phyloP scores from a whole-genome alignment of 1,284 basidiomycete species.

The Pseudozyma tsukubaensis region DNA sequence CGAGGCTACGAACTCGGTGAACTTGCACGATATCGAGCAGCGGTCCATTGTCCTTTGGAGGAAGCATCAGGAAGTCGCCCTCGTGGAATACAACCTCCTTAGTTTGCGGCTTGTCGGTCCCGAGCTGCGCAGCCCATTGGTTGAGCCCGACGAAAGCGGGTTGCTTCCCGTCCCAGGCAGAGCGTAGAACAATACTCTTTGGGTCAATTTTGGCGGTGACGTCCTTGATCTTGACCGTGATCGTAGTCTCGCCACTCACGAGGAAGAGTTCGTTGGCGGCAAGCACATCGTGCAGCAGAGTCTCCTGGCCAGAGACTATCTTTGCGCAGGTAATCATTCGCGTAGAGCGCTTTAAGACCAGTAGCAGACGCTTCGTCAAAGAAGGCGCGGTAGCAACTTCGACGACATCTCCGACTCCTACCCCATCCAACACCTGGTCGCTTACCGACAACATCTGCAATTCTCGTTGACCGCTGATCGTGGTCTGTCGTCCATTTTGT shows the following conservation, averaged over 20 bases:
- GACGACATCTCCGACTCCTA: conserved; percentile 16
- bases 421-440: too few species aligned
- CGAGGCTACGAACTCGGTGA: conserved; percentile 6
- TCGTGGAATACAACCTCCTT: conserved; percentile 20
- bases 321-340: not conserved
- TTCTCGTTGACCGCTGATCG: not conserved
- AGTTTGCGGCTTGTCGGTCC: too few species aligned
- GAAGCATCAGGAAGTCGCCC: conserved; percentile 34
- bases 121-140: conserved; percentile 5
- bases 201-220: not conserved
- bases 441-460: too few species aligned
- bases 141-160: conserved; percentile 16
- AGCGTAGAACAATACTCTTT: conserved; percentile 5
- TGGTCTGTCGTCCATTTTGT: not conserved
- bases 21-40: conserved; percentile 28
- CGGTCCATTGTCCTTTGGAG: not conserved
- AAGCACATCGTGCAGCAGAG: conserved; percentile 13
- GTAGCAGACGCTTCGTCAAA: not conserved
- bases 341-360: not conserved
- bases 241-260: not conserved
- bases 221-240: not conserved
- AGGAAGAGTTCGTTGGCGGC: conserved; percentile 15
- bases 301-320: not conserved
- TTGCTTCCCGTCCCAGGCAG: conserved; percentile 11
- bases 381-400: not conserved